Evolutionary conservation across 2,329 filamentous ascomycete genomes (phyloP).

Genomic region (Bipolaris gigantea): DNA sequence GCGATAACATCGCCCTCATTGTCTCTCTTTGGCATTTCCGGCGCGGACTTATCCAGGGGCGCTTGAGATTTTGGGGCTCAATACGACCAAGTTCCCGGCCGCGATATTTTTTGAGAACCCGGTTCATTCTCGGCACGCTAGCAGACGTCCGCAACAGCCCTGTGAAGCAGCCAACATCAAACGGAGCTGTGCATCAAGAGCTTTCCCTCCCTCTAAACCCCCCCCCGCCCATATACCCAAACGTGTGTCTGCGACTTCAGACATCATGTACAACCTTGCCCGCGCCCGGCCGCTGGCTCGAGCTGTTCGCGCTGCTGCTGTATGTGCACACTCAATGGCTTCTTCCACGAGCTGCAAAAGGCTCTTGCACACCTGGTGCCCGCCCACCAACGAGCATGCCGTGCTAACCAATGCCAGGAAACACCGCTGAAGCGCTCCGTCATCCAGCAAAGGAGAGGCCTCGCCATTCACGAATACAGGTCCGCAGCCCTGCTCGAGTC

Average conservation of each 20-base stretch:
- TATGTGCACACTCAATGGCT: constrained; percentile 49
- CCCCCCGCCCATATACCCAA: constrained; percentile 16
- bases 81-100: constrained; percentile 25
- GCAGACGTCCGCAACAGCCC: constrained; percentile 37
- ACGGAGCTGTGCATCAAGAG: constrained; percentile 21
- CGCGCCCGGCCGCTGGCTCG: constrained; percentile 75
- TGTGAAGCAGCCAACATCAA: constrained; percentile 26
- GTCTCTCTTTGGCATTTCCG: constrained; percentile 39
- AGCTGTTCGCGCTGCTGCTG: constrained; percentile 76
- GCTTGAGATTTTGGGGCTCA: constrained; percentile 14
- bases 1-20: constrained; percentile 58
- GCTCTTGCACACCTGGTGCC: constrained; percentile 38
- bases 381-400: constrained; percentile 23
- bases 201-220: constrained; percentile 27
- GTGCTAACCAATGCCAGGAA: constrained; percentile 53
- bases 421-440: constrained; percentile 58
- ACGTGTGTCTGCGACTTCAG: constrained; percentile 37
- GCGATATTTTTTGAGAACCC: constrained; percentile 33
- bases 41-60: constrained; percentile 9
- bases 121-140: constrained; percentile 38
- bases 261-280: constrained; percentile 83
- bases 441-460: constrained; percentile 79
- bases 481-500: constrained; percentile 85
- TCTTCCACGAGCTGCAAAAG: constrained; percentile 24
- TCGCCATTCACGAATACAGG: constrained; percentile 98